Conservation (phyloP, 352 stramenopile genomes). For the Globisporangium nunn region DNA sequence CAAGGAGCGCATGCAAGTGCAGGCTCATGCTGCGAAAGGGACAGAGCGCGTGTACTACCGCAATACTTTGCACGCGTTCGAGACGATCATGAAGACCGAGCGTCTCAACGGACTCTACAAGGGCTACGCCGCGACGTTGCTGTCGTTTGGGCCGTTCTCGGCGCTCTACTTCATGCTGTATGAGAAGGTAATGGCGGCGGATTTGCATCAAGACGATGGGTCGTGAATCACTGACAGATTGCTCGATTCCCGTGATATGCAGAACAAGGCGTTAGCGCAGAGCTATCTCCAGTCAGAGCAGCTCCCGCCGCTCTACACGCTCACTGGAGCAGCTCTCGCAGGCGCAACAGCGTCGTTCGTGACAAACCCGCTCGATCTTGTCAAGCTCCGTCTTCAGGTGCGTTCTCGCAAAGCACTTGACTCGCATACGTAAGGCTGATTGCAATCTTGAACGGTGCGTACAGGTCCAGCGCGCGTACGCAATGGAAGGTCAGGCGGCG, state of each 20-base stretch:
- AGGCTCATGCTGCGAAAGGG: conserved; percentile 23
- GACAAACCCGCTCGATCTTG: conserved; percentile 96
- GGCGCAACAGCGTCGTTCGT: conserved; percentile 91
- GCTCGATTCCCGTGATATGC: neutral
- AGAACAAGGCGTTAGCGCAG: conserved; percentile 56
- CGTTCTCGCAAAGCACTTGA: too few relatives aligned
- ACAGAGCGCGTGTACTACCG: conserved; percentile 77
- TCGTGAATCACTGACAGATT: neutral
- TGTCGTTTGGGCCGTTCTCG: conserved; percentile 97
- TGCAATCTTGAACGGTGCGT: conserved; percentile 7
- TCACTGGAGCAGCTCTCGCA: conserved; percentile 69
- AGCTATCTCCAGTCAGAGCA: conserved; percentile 31
- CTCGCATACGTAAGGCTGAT: neutral
- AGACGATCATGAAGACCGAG: conserved; percentile 89
- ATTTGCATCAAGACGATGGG: neutral
- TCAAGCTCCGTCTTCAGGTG: conserved; percentile 95
- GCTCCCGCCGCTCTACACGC: conserved; percentile 52
- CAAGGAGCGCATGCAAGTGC: conserved; percentile 98
- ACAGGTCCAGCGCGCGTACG: conserved; percentile 45
- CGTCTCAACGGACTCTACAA: conserved; percentile 91
- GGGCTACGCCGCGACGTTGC: conserved; percentile 92
- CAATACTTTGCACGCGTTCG: conserved; percentile 86
- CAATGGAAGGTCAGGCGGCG: conserved; percentile 16
- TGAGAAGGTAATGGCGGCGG: conserved; percentile 51
- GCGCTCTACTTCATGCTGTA: conserved; percentile 98